Evolutionary conservation across 805 yeast species (phyloP).

Genomic region (Yarrowia osloensis): DNA sequence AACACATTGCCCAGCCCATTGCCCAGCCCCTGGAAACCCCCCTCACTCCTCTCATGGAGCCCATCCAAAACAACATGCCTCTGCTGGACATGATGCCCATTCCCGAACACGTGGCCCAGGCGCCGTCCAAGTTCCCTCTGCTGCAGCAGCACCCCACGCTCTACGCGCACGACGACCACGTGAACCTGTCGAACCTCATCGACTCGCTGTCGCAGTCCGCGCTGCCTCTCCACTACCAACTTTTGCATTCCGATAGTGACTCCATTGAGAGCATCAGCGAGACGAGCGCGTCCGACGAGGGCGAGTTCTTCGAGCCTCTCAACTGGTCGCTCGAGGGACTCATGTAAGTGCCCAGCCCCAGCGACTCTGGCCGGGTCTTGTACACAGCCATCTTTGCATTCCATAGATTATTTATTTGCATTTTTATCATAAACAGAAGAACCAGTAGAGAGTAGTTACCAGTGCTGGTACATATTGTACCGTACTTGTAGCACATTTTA

Average conservation of each 20-base stretch:
- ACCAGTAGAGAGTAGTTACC: too few species aligned
- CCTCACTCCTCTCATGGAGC: not conserved
- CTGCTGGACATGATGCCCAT: not conserved
- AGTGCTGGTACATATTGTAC: too few species aligned
- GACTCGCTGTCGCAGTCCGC: slow-evolving; percentile 97
- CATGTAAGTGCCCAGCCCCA: not conserved
- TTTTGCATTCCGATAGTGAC: slow-evolving; percentile 17
- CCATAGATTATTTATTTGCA: slow-evolving; percentile 24
- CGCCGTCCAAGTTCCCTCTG: slow-evolving; percentile 5
- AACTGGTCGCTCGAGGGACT: slow-evolving; percentile 19
- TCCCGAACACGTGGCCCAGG: not conserved
- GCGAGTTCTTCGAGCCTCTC: slow-evolving; percentile 16
- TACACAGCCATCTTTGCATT: not conserved
- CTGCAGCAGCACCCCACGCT: slow-evolving; percentile 20
- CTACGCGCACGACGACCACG: slow-evolving; percentile 76
- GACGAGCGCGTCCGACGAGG: slow-evolving; percentile 21
- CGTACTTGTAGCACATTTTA: too few species aligned
- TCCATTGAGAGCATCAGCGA: slow-evolving; percentile 1
- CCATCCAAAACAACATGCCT: not conserved
- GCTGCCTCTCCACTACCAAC: slow-evolving; percentile 20
- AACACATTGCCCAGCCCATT: too few species aligned
- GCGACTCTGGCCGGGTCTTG: not conserved
- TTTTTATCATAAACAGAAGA: not conserved
- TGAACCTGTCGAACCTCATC: slow-evolving; percentile 86
- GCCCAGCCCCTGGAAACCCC: not conserved